Evolutionary conservation across 2,329 filamentous ascomycete species (phyloP).

Genomic region (Ceratocystis colombiana): DNA sequence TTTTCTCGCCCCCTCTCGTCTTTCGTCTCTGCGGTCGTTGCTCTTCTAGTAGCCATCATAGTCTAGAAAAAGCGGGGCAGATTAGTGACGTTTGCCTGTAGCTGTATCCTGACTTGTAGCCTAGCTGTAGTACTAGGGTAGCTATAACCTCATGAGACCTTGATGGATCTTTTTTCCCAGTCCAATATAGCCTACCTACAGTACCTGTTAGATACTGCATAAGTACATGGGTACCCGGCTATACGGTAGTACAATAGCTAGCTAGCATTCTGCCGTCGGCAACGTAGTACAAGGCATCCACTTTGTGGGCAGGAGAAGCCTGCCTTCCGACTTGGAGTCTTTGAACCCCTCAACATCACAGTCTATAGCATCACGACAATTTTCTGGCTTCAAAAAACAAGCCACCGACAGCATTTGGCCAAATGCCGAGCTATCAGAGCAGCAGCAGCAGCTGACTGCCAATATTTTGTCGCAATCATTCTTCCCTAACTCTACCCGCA

Average conservation of each 20-base stretch:
- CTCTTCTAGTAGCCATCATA: too few species aligned
- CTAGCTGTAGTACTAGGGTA: not conserved
- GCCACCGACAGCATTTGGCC: not conserved
- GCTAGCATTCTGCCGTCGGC: conserved; percentile 2
- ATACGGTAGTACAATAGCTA: not conserved
- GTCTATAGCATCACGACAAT: not conserved
- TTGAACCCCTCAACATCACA: not conserved
- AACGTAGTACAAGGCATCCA: conserved; percentile 4
- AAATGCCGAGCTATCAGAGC: not conserved
- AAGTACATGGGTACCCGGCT: not conserved
- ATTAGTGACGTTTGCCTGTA: too few species aligned
- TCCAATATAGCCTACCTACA: not conserved
- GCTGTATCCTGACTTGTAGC: not conserved
- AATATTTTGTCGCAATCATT: not conserved
- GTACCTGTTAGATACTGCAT: not conserved
- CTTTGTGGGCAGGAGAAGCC: not conserved
- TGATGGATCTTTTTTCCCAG: not conserved
- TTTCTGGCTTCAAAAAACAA: not conserved
- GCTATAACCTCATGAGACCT: not conserved
- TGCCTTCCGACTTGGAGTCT: not conserved
- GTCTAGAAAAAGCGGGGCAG: too few species aligned
- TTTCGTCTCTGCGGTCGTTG: too few species aligned
- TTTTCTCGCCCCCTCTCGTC: not conserved
- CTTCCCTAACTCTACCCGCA: not conserved
- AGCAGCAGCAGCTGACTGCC: too few species aligned